Evolutionary conservation across 2,329 filamentous ascomycete species (phyloP).

Genomic region (Xylariaceae sp.): DNA sequence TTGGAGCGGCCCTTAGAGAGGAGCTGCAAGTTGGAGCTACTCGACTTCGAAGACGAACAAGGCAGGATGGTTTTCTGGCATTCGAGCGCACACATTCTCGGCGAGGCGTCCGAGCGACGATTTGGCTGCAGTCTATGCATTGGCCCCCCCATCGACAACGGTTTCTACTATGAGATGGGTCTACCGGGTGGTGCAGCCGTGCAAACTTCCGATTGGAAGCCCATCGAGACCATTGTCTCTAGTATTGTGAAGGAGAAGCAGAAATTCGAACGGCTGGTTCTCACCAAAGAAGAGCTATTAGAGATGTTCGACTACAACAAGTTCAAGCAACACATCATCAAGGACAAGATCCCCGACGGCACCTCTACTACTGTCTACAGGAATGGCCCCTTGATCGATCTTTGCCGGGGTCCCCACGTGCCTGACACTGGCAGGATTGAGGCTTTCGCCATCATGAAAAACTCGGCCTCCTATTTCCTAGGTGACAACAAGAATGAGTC

Average conservation of each 20-base stretch:
- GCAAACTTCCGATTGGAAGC: conserved; percentile 74
- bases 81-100: conserved; percentile 91
- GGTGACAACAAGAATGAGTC: conserved; percentile 93
- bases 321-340: conserved; percentile 98
- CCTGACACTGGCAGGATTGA: conserved; percentile 92
- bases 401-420: conserved; percentile 93
- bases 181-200: conserved; percentile 67
- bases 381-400: conserved; percentile 88
- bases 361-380: conserved; percentile 92
- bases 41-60: conserved; percentile 69
- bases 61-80: conserved; percentile 98
- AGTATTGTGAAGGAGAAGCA: conserved; percentile 96
- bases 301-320: conserved; percentile 99
- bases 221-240: conserved; percentile 73
- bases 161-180: conserved; percentile 98
- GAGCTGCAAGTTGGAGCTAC: conserved; percentile 77
- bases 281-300: conserved; percentile 85
- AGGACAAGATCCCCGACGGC: conserved; percentile 83
- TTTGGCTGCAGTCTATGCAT: conserved; percentile 93
- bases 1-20: conserved; percentile 84
- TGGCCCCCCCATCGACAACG: conserved; percentile 84
- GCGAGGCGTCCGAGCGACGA: conserved; percentile 84
- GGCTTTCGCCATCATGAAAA: conserved; percentile 88
- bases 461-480: conserved; percentile 77
- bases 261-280: conserved; percentile 81